Percentiles rank a stretch among this genome's conserved stretches.
Conservation (phyloP, 1,284 basidiomycete genomes). For the Ganoderma lucidum region DNA sequence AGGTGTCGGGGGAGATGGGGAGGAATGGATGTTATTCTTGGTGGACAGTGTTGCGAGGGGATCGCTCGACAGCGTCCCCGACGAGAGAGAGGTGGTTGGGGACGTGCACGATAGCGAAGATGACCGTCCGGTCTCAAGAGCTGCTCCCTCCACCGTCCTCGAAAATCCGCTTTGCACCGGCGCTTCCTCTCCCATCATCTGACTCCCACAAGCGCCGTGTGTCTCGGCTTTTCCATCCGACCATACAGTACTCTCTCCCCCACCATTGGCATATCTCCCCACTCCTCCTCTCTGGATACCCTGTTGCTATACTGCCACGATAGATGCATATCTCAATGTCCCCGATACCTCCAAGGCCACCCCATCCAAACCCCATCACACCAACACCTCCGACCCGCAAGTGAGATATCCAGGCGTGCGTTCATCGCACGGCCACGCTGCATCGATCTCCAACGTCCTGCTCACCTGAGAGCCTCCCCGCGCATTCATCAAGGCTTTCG, state of each 20-base stretch:
- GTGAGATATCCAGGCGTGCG: slow-evolving; percentile 2
- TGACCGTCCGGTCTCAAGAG: slow-evolving; percentile 21
- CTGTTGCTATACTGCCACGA: background rate
- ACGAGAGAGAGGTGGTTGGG: slow-evolving; percentile 17
- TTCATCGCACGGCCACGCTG: slow-evolving; percentile 22
- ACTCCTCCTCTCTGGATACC: background rate
- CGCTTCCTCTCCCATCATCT: slow-evolving; percentile 28
- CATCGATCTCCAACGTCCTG: slow-evolving; percentile 21
- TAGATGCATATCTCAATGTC: background rate
- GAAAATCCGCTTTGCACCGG: slow-evolving; percentile 16
- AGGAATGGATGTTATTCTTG: slow-evolving; percentile 32
- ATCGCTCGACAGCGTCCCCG: slow-evolving; percentile 47
- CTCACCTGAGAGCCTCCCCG: slow-evolving; percentile 26
- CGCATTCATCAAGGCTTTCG: slow-evolving; percentile 12
- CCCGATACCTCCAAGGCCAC: background rate
- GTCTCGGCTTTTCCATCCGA: slow-evolving; percentile 26
- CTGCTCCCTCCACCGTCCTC: slow-evolving; percentile 36
- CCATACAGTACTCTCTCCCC: no score
- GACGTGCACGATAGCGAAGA: slow-evolving; percentile 30
- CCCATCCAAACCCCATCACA: background rate
- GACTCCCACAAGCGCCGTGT: slow-evolving; percentile 22
- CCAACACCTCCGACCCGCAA: background rate
- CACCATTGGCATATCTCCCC: background rate
- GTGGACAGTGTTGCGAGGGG: slow-evolving; percentile 55
- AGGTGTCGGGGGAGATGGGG: slow-evolving; percentile 43